Conservation (phyloP, 768 basidiomycete genomes). For the Pleurotus sapidus region DNA sequence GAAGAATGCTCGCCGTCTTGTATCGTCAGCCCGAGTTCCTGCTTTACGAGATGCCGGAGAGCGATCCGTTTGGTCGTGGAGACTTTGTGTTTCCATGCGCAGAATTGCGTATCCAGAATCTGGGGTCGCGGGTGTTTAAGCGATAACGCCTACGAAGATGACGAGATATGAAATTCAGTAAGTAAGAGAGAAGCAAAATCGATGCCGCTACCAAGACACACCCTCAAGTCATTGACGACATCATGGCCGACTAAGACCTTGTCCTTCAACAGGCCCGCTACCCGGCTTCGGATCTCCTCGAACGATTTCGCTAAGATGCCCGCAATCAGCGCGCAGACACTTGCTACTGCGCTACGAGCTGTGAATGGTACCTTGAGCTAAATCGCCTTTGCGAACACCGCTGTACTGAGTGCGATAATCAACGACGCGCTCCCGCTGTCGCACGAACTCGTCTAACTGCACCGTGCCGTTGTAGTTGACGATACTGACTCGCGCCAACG, state of each 20-base stretch:
- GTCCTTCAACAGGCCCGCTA: constrained; percentile 74
- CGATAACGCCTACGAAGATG: constrained; percentile 48
- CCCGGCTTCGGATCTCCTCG: constrained; percentile 72
- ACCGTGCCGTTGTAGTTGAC: constrained; percentile 87
- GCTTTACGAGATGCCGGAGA: constrained; percentile 73
- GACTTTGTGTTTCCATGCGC: constrained; percentile 59
- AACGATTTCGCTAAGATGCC: constrained; percentile 64
- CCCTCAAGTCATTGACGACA: constrained; percentile 87
- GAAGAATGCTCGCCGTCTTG: constrained; percentile 90
- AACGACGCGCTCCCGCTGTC: constrained; percentile 82
- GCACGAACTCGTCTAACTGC: constrained; percentile 81
- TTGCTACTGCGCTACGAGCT: background rate
- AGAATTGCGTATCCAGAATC: constrained; percentile 69
- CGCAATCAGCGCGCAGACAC: background rate
- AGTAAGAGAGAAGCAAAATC: background rate
- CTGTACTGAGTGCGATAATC: constrained; percentile 92
- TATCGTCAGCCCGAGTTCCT: constrained; percentile 79
- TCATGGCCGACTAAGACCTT: constrained; percentile 89
- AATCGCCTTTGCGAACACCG: constrained; percentile 72
- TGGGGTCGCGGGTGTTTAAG: constrained; percentile 65
- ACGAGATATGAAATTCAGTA: no score
- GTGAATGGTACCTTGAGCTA: constrained; percentile 9
- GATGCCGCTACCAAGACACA: constrained; percentile 21
- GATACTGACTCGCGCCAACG: constrained; percentile 83
- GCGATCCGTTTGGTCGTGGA: constrained; percentile 64